A percentile compares a stretch with the other conserved stretches of the same genome.
These are phyloP conservation scores for Botrytis fabae DNA, from an alignment of 2,329 filamentous ascomycete genomes.

Conservation along the genomic window DNA sequence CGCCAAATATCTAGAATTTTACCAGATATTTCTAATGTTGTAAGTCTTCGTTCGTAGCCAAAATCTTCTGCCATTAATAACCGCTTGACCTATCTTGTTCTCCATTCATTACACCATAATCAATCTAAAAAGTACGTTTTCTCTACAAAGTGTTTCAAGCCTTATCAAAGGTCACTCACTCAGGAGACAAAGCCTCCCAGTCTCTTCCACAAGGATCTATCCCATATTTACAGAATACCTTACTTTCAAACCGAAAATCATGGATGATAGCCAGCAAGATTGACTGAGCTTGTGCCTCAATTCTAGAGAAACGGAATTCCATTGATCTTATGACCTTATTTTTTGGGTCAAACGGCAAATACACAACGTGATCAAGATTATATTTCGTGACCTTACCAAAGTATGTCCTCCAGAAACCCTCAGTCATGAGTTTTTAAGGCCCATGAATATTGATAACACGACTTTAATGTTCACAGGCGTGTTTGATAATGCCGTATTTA, in stretches of 20 bases:
- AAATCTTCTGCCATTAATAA: no score
- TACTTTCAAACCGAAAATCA: neutral
- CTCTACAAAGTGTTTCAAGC: no score
- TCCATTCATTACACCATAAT: no score
- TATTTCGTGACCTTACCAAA: neutral
- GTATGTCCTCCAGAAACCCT: neutral
- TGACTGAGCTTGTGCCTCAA: slow-evolving; percentile 24
- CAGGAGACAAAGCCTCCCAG: neutral
- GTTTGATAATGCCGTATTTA: neutral
- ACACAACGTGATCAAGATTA: neutral
- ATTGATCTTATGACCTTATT: neutral
- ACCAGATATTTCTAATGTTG: neutral
- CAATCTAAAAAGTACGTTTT: neutral
- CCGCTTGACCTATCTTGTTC: fast-evolving
- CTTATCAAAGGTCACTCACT: no score
- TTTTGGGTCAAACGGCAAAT: neutral
- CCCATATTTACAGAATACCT: slow-evolving; percentile 8
- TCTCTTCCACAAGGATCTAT: slow-evolving; percentile 3
- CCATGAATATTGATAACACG: neutral
- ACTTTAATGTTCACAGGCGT: neutral
- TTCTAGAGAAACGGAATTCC: slow-evolving; percentile 25
- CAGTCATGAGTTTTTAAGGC: neutral
- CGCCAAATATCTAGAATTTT: neutral
- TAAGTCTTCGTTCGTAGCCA: neutral
- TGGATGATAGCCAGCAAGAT: slow-evolving; percentile 12